Evolutionary conservation across 768 basidiomycete species (phyloP), one percentile per base, ranked within the genome.

Genomic region (Psilocybe tampanensis): DNA sequence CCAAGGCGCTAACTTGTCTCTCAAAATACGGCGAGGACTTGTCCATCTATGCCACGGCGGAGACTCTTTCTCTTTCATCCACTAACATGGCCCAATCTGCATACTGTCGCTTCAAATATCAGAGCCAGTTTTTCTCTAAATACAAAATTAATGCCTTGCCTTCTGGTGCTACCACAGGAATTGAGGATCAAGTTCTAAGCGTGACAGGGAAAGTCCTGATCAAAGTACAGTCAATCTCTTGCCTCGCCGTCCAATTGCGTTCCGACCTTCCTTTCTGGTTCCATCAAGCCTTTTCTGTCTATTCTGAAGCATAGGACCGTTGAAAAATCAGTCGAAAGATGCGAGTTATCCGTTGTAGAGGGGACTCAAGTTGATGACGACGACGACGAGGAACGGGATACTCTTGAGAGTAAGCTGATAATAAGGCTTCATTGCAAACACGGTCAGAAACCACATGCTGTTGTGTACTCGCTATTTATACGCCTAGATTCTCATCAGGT

Each of bases 11-110:
- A 47, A 76, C 82, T 4, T 94, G 93, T 70, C 75, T 94, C 43
- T 86, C 91, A 34, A 86, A 82, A 73, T 94, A 92, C 67, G 90
- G 92, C 48, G 92, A 94, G 57, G 90, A 94, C 59, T 73, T 94
- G 42, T 78, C 82, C 34, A 79, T 94, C 41, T 80, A 85, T 56
- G 90, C 88, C 8, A 82, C 83, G 8, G 67, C 78, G 0, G 85
- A 88, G 33, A 71, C 74, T 32, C 67, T 94, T 29, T 78, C 85
- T 6, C 69, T 94, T 23, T 90, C 89, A 51, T 76, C 86, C 2
- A 91, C 89, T 21, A 94, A 94, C 71, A 85, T 88, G 2, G 86
- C 92, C 4, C 83, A 87, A 66, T 89, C 92, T 36, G 92, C 92
- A 11, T 94, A 90, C 65, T 89, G 86, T 70, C 83, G 89, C 13